phyloP scores from a whole-genome alignment of 108 stramenopile genomes.

The Nannochloropsis gaditana region DNA sequence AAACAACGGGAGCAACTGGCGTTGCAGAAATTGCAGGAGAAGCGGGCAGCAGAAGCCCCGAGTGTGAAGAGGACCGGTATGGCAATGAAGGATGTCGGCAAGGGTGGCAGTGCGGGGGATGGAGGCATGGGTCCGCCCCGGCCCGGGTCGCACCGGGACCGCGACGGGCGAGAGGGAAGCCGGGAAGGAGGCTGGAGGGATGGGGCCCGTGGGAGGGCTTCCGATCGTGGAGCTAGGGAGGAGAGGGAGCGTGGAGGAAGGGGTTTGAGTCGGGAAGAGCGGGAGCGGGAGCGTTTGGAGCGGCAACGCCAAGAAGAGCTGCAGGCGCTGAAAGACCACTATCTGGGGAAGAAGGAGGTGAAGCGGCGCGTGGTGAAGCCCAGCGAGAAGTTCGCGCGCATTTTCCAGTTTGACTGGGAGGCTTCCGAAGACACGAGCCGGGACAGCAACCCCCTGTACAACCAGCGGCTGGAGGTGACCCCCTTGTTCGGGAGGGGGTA shows the following conservation, averaged over 20 bases:
- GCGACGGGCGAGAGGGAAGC: not conserved
- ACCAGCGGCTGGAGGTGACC: constrained; percentile 41
- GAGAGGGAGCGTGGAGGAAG: not conserved
- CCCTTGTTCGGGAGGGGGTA: constrained; percentile 53
- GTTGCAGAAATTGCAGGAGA: constrained; percentile 6
- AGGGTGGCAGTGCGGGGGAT: not conserved
- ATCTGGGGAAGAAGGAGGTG: constrained; percentile 37
- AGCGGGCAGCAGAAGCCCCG: not conserved
- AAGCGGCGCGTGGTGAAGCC: constrained; percentile 47
- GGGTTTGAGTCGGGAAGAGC: not conserved
- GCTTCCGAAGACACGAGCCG: constrained; percentile 72
- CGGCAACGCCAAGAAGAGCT: constrained; percentile 16
- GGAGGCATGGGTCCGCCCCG: not conserved
- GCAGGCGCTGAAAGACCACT: constrained; percentile 35
- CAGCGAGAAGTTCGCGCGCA: constrained; percentile 56
- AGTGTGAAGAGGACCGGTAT: not conserved
- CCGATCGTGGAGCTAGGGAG: not conserved
- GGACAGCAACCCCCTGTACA: constrained; percentile 76
- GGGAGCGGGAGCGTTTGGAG: constrained; percentile 25
- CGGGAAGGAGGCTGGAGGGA: constrained; percentile 16
- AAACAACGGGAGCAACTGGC: constrained; percentile 37
- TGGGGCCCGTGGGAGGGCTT: too few species aligned
- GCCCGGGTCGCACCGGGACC: not conserved
- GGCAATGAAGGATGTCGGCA: not conserved
- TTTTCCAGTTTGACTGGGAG: constrained; percentile 93